phyloP scores from a whole-genome alignment of 192 early-diverging fungal species.

The Coemansia sp. region DNA sequence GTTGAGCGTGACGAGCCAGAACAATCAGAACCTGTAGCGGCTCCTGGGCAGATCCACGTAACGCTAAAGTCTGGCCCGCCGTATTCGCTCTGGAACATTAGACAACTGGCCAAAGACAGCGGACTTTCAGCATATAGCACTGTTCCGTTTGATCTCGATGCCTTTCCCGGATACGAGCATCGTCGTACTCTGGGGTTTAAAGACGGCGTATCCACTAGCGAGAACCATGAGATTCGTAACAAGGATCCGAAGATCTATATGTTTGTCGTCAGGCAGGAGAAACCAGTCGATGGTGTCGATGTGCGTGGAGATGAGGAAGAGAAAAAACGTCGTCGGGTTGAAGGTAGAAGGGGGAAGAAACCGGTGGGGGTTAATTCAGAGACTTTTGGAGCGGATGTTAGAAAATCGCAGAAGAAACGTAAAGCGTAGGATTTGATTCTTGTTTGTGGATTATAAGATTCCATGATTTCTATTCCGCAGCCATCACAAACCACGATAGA shows the following conservation, averaged over 20 bases:
- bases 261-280: conserved; percentile 58
- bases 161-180: conserved; percentile 88
- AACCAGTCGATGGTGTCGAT: neutral
- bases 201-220: conserved; percentile 69
- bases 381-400: conserved; percentile 1
- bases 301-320: neutral
- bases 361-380: conserved; percentile 18
- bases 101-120: conserved; percentile 72
- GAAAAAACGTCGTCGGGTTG: neutral
- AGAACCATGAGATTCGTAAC: conserved; percentile 77
- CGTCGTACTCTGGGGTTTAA: conserved; percentile 94
- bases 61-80: conserved; percentile 83
- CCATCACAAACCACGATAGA: neutral
- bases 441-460: too few relatives aligned
- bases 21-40: neutral
- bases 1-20: neutral
- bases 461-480: conserved; percentile 10
- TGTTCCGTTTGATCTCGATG: conserved; percentile 63
- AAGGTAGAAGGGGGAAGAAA: neutral
- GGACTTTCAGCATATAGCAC: conserved; percentile 57
- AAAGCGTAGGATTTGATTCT: too few relatives aligned
- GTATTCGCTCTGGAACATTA: conserved; percentile 87
- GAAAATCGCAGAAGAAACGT: neutral
- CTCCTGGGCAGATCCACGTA: conserved; percentile 71
- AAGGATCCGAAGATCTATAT: conserved; percentile 68